phyloP scores from a whole-genome alignment of 1,139 yeast species.

The Geotrichum restrictum region DNA sequence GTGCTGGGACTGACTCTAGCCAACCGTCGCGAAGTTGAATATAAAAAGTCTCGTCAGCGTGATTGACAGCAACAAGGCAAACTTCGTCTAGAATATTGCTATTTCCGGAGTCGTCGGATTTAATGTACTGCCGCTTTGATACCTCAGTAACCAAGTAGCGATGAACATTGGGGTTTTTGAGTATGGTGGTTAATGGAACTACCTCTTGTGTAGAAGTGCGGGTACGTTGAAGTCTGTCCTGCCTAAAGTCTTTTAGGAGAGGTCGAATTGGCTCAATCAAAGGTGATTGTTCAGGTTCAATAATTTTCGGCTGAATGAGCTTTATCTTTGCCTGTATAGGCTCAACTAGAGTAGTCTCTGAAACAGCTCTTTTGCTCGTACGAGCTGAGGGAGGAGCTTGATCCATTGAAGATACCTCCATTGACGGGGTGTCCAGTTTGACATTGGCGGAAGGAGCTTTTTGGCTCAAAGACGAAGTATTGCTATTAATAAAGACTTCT shows the following conservation, averaged over 20 bases:
- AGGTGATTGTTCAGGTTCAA: neutral
- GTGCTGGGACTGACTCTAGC: conserved; percentile 26
- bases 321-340: neutral
- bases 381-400: conserved; percentile 1
- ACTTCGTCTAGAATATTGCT: neutral
- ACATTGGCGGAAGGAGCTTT: neutral
- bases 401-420: neutral
- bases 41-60: neutral
- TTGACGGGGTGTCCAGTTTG: no score
- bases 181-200: conserved; percentile 5
- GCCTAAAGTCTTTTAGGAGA: conserved; percentile 7
- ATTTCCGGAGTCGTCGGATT: neutral
- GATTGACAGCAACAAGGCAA: neutral
- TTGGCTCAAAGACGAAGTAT: no score
- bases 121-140: neutral
- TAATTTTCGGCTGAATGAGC: neutral
- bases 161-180: conserved; percentile 14
- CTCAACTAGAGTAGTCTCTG: conserved; percentile 4
- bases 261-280: neutral
- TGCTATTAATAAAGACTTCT: neutral
- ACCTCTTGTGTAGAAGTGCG: conserved; percentile 9
- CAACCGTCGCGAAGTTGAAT: conserved; percentile 27
- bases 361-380: neutral
- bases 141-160: conserved; percentile 9
- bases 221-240: conserved; percentile 7